phyloP scores from a whole-genome alignment of 1,139 yeast species.

The Spencermartinsiella ligniputridi region DNA sequence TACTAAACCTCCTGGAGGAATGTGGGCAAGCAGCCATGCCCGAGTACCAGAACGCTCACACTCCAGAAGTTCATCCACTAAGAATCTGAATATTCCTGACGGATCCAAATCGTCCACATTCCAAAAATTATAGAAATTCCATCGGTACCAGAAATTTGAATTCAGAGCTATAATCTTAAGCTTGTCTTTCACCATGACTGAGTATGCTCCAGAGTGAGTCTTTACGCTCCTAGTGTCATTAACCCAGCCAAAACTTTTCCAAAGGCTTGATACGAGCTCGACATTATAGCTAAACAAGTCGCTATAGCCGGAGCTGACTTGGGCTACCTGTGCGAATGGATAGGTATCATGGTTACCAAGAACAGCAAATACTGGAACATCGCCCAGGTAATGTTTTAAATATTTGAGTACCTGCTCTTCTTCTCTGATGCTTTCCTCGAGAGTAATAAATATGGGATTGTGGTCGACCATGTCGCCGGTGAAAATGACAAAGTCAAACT shows the following conservation, averaged over 20 bases:
- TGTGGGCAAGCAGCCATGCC: constrained; percentile 70
- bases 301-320: constrained; percentile 44
- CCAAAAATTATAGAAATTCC: constrained; percentile 61
- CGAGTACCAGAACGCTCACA: constrained; percentile 55
- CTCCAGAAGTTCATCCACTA: constrained; percentile 56
- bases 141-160: constrained; percentile 61
- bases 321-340: constrained; percentile 69
- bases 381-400: constrained; percentile 50
- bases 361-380: constrained; percentile 58
- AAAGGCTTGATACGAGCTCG: constrained; percentile 55
- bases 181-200: constrained; percentile 52
- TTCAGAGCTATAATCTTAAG: constrained; percentile 61
- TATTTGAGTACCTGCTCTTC: constrained; percentile 50
- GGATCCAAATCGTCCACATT: constrained; percentile 53
- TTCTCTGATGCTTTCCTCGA: constrained; percentile 49
- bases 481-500: constrained; percentile 49
- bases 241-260: constrained; percentile 39
- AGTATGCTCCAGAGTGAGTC: constrained; percentile 59
- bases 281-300: constrained; percentile 56
- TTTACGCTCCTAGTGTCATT: constrained; percentile 25
- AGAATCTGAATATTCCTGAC: constrained; percentile 60
- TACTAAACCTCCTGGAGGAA: constrained; percentile 46
- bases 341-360: constrained; percentile 72
- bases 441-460: constrained; percentile 43
- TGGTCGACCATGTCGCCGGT: constrained; percentile 72